Evolutionary conservation across 1,284 basidiomycete species (phyloP), one percentile per base, ranked within the genome.

Genomic region (Inonotus obliquus): DNA sequence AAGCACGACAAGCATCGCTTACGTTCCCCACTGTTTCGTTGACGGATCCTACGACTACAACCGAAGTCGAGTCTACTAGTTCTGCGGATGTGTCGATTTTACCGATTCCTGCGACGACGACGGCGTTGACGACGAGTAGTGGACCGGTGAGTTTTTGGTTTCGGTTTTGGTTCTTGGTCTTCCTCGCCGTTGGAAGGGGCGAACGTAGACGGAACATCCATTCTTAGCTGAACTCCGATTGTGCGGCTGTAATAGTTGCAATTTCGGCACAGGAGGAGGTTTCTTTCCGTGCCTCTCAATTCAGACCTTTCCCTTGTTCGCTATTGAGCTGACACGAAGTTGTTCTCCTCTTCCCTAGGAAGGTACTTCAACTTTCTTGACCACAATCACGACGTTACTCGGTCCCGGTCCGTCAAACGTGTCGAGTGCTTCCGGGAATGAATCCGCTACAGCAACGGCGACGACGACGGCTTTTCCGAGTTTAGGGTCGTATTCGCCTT

Each of bases 401-500:
- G 27, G 49, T 25, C 53, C 58, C 6, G 53, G 62, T 13, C 41
- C 52, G 57, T 32, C n/a, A 23, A 29, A 39, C 25, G 32, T 47
- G n/a, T 41, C 52, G 2, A 62, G 41, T 21, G 37, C 39, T n/a
- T 45, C 52, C 25, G 54, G 45, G 4, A 61, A 41, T 21, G 35
- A 21, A 2, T 19, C 32, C 5, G 29, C 58, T 32, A 65, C 52
- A 23, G 62, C 66, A 25, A 68, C 67, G 5, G 17, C 68, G 13
- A 71, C 71, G 17, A 69, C 68, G 35, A 69, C 69, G 4, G 66
- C 72, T 2, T 62, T 66, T 61, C 72, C 72, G 2, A 71, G 69
- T 54, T 57, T 73, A 54, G 69, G 67, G 48, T 69, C 69, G n/a
- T 66, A 68, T 27, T 72, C 72, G 17, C 38, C 66, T 14, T 73